Evolutionary conservation across 768 basidiomycete species (phyloP), one percentile per base, ranked within the genome.

Genomic region (Tricholoma bakamatsutake): DNA sequence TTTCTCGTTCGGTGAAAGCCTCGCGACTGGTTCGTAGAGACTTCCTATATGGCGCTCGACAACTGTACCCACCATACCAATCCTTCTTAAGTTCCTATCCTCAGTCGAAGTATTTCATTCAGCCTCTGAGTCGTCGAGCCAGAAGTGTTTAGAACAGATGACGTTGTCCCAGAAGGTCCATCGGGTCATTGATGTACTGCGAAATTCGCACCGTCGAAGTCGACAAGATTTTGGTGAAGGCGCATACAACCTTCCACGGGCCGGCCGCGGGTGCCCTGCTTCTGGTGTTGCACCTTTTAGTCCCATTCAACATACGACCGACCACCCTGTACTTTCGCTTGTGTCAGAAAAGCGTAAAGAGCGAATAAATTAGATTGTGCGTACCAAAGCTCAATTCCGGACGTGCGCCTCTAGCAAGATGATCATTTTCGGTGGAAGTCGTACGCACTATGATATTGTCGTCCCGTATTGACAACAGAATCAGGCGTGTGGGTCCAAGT

Each of bases 401-500:
- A 27, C 50, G 59, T 40, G 54, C 13, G 1, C 57, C 54, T 47
- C 54, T 57, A 8, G 54, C 56, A 5, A 58, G 54, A 15, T 54
- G 45, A 37, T 60, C 57, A 27, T 47, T 49, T 28, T 57, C 59
- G 5, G 59, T 58, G 17, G 54, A 47, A 12, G 59, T 55, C 21
- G 57, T 47, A 5, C 57, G 53, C 45, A 60, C 55, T 3, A 55
- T 56, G 30, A 60, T 30, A 37, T 60, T 60, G 13, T 55, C 50
- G 3, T 48, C 46, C n/a, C 1, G 53, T 53, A 52, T 56, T 33
- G 59, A 57, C 1, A 60, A 54, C 33, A 55, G 39, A 35, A 60
- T 57, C 6, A 56, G 59, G 6, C 56, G 40, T 33, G 33, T 43
- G 18, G 45, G 52, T 12, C 59, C 59, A 18, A 56, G 57, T 30